A percentile compares a stretch with the other conserved stretches of the same genome.
These are phyloP conservation scores for Stemphylium lycopersici DNA, from an alignment of 2,329 filamentous ascomycete genomes.

Conservation along the genomic window DNA sequence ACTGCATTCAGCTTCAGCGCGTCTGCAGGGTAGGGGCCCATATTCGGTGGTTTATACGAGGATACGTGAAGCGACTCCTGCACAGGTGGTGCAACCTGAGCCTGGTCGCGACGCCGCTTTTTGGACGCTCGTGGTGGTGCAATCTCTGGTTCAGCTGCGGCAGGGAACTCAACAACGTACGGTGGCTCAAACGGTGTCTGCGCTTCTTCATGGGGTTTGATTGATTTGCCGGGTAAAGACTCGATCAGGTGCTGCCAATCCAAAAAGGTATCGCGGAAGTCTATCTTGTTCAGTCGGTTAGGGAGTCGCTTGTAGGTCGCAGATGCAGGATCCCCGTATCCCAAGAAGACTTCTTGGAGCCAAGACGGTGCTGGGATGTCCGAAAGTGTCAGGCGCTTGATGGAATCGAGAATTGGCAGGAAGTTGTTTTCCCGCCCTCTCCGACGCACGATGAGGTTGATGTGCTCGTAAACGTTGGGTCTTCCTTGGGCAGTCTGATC, in stretches of 20 bases:
- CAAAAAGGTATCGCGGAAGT: conserved; percentile 93
- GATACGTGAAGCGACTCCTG: conserved; percentile 74
- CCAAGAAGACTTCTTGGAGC: conserved; percentile 97
- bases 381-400: conserved; percentile 82
- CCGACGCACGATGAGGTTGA: conserved; percentile 86
- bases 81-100: conserved; percentile 65
- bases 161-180: conserved; percentile 75
- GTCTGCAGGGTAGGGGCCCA: conserved; percentile 87
- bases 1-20: conserved; percentile 80
- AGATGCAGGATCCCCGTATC: conserved; percentile 89
- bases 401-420: conserved; percentile 88
- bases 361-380: conserved; percentile 86
- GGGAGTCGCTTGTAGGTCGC: conserved; percentile 84
- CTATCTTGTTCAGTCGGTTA: conserved; percentile 77
- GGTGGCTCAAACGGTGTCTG: conserved; percentile 81
- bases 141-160: conserved; percentile 47
- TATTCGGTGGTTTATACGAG: conserved; percentile 87
- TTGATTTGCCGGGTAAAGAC: conserved; percentile 83
- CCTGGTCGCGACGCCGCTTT: conserved; percentile 81
- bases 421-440: conserved; percentile 95
- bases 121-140: conserved; percentile 69
- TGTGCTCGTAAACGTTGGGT: conserved; percentile 77
- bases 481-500: conserved; percentile 70
- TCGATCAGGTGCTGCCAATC: conserved; percentile 94
- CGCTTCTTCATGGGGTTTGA: conserved; percentile 77